A percentile compares a stretch with the other conserved stretches of the same genome.
These are phyloP conservation scores for Jaltomata sinuosa DNA, from an alignment of 257 asterid genomes.

Conservation along the genomic window DNA sequence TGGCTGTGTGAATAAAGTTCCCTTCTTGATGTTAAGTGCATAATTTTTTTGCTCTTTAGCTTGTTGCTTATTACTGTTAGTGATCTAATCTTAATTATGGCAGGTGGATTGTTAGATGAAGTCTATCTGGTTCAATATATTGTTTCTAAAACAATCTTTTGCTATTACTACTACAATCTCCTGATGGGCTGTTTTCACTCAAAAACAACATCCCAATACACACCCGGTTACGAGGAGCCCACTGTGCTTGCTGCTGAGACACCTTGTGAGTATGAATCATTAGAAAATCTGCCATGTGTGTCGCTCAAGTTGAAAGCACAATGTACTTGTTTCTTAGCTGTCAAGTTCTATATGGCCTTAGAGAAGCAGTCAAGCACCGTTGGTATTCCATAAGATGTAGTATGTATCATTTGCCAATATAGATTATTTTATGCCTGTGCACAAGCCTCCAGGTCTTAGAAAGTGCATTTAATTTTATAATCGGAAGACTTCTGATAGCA, in stretches of 20 bases:
- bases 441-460: not conserved
- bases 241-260: conserved; percentile 79
- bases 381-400: not conserved
- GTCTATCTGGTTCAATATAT: not conserved
- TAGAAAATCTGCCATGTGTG: not conserved
- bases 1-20: not conserved
- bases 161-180: not conserved
- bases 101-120: not conserved
- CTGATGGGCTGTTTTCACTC: conserved; percentile 76
- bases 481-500: rapidly evolving
- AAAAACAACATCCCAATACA: conserved; percentile 16
- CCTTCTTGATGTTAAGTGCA: not conserved
- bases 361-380: not conserved
- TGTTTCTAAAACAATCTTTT: not conserved
- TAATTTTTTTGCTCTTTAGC: not conserved
- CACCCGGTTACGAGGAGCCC: conserved; percentile 81
- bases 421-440: not conserved
- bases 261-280: conserved; percentile 56
- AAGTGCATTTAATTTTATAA: not conserved
- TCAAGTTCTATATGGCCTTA: not conserved
- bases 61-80: not conserved
- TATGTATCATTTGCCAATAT: not conserved
- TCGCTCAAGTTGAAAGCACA: not conserved
- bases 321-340: not conserved
- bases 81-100: not conserved